These are phyloP conservation scores for Trifolium repens DNA, from an alignment of 306 rosid species.

Conservation along the genomic window DNA sequence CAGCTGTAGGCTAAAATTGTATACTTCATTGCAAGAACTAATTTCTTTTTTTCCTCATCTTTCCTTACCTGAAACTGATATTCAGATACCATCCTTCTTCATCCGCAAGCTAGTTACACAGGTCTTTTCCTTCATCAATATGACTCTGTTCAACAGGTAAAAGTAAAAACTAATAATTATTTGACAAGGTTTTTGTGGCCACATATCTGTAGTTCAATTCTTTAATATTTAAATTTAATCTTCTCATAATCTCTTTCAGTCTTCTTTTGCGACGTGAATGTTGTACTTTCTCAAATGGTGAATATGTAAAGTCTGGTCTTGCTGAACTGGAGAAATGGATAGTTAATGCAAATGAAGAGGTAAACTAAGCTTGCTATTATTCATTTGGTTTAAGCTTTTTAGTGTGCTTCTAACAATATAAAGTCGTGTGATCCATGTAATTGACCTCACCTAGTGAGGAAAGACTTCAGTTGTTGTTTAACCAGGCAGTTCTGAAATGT, in stretches of 20 bases:
- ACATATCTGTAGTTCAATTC: background rate
- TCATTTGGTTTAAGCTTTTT: slow-evolving; percentile 2
- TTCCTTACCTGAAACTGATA: slow-evolving; percentile 44
- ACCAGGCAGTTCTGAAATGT: slow-evolving; percentile 43
- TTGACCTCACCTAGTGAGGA: background rate
- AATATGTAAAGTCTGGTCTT: slow-evolving; percentile 94
- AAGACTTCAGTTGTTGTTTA: slow-evolving; percentile 22
- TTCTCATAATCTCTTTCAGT: slow-evolving; percentile 48
- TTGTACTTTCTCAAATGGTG: slow-evolving; percentile 98
- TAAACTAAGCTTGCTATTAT: slow-evolving; percentile 36
- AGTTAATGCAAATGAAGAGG: slow-evolving; percentile 82
- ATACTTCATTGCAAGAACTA: background rate
- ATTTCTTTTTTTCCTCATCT: background rate
- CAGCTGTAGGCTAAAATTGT: slow-evolving; percentile 10
- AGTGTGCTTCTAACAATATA: background rate
- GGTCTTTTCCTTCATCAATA: slow-evolving; percentile 93
- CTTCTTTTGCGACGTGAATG: slow-evolving; percentile 95
- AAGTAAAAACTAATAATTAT: slow-evolving; percentile 50
- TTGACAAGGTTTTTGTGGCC: slow-evolving; percentile 8
- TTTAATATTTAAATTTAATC: background rate
- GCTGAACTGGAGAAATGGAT: slow-evolving; percentile 99
- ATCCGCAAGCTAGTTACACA: slow-evolving; percentile 93
- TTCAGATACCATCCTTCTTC: slow-evolving; percentile 96
- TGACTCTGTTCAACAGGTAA: slow-evolving; percentile 95
- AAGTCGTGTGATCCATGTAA: slow-evolving; percentile 8